Percentiles rank a stretch among this genome's conserved stretches.
phyloP scores from a whole-genome alignment of 306 rosid species.

The Rosa multiflora region DNA sequence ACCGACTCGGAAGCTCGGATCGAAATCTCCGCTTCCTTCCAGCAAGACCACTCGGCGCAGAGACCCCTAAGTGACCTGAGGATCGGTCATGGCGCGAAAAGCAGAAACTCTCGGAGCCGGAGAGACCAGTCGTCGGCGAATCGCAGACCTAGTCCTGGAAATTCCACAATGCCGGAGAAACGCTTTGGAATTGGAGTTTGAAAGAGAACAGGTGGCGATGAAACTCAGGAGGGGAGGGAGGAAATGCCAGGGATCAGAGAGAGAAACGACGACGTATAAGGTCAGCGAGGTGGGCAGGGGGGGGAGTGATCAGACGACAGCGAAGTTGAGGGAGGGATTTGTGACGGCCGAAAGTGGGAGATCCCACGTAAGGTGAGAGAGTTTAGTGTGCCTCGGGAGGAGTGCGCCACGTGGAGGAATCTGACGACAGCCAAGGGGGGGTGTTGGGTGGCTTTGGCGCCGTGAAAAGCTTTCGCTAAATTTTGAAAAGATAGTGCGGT shows the following conservation, averaged over 20 bases:
- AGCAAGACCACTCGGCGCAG: constrained; percentile 31
- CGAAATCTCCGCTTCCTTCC: constrained; percentile 63
- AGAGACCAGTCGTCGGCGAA: constrained; percentile 4
- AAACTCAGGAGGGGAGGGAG: not conserved
- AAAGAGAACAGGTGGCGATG: constrained; percentile 17
- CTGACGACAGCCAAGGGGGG: constrained; percentile 25
- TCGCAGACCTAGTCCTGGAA: constrained; percentile 27
- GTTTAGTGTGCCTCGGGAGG: constrained; percentile 22
- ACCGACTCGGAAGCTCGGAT: constrained; percentile 60
- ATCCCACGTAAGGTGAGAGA: constrained; percentile 56
- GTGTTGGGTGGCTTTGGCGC: constrained; percentile 39
- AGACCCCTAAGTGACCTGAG: constrained; percentile 43
- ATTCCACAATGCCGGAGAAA: constrained; percentile 11
- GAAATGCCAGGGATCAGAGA: constrained; percentile 25
- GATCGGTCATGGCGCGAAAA: constrained; percentile 38
- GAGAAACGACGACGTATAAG: constrained; percentile 50
- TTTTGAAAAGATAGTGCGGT: constrained; percentile 19
- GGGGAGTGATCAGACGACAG: constrained; percentile 19
- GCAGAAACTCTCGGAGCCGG: too few species aligned
- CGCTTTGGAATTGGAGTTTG: not conserved
- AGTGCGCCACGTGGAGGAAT: constrained; percentile 33
- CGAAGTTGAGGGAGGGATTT: constrained; percentile 27
- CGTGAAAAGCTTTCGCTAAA: constrained; percentile 34
- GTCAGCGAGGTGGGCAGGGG: constrained; percentile 12
- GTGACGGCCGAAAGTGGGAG: constrained; percentile 35